Evolutionary conservation across 345 rosid species (phyloP).

Genomic region (Laguncularia racemosa): DNA sequence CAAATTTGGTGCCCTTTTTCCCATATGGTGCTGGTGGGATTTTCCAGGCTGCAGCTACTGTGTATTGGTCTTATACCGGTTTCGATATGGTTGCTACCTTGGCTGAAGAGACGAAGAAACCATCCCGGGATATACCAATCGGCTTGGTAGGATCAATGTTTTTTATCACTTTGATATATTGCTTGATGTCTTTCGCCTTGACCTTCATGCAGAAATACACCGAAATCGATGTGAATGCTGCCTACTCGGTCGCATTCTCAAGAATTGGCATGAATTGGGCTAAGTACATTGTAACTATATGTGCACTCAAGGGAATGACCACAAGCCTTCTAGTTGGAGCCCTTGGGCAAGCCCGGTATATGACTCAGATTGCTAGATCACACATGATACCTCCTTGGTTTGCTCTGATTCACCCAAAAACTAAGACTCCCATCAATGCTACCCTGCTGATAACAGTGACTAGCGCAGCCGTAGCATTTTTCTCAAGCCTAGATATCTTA

Average conservation of each 20-base stretch:
- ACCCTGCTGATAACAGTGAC: constrained; percentile 57
- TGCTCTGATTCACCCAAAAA: constrained; percentile 81
- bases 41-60: constrained; percentile 72
- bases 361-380: constrained; percentile 88
- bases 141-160: constrained; percentile 85
- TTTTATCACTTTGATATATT: constrained; percentile 64
- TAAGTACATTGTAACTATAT: constrained; percentile 68
- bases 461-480: constrained; percentile 55
- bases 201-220: constrained; percentile 73
- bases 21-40: constrained; percentile 63
- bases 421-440: constrained; percentile 84
- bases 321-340: constrained; percentile 83
- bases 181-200: constrained; percentile 82
- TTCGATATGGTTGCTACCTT: constrained; percentile 92
- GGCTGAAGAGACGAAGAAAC: constrained; percentile 90
- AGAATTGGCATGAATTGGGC: constrained; percentile 97
- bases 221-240: constrained; percentile 65
- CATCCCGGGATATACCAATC: constrained; percentile 80
- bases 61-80: constrained; percentile 95
- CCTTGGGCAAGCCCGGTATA: constrained; percentile 90
- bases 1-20: constrained; percentile 66
- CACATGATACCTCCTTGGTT: constrained; percentile 97
- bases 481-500: constrained; percentile 77
- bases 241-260: constrained; percentile 66
- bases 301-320: constrained; percentile 93